Conservation (phyloP, 441 rosid genomes). For the Flueggea neowawraea region DNA sequence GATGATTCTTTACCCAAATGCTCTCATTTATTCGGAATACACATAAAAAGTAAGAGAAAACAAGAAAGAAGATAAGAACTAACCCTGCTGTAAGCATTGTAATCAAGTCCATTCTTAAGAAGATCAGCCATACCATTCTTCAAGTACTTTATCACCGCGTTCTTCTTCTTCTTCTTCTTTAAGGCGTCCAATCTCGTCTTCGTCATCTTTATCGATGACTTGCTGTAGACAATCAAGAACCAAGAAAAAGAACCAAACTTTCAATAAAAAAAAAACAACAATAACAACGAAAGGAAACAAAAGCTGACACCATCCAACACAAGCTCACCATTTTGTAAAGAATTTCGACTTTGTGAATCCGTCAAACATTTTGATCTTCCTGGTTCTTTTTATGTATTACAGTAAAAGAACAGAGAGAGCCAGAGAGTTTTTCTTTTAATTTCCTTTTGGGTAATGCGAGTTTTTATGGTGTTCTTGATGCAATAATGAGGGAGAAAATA, state of each 20-base stretch:
- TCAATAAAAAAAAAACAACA: background rate
- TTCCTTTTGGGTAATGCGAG: background rate
- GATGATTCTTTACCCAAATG: background rate
- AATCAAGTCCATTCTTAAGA: slow-evolving; percentile 47
- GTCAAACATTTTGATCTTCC: slow-evolving; percentile 50
- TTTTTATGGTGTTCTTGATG: background rate
- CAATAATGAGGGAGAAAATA: slow-evolving; percentile 12
- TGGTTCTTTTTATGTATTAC: background rate
- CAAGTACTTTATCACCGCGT: slow-evolving; percentile 49
- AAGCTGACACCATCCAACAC: background rate
- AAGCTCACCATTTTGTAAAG: slow-evolving; percentile 53
- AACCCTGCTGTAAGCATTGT: slow-evolving; percentile 84
- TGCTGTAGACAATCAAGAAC: slow-evolving; percentile 33
- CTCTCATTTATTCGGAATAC: background rate
- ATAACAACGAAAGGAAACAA: background rate
- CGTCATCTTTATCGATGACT: slow-evolving; percentile 47
- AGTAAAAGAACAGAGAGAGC: background rate
- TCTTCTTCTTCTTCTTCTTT: slow-evolving; percentile 70
- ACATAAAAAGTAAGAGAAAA: background rate
- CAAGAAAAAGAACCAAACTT: background rate
- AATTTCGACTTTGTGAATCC: slow-evolving; percentile 54
- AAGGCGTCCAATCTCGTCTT: slow-evolving; percentile 58
- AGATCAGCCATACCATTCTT: slow-evolving; percentile 79
- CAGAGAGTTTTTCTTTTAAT: background rate
- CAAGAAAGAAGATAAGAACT: background rate